Conservation (phyloP, 169 alveolate genomes). For the Hammondia hammondi region DNA sequence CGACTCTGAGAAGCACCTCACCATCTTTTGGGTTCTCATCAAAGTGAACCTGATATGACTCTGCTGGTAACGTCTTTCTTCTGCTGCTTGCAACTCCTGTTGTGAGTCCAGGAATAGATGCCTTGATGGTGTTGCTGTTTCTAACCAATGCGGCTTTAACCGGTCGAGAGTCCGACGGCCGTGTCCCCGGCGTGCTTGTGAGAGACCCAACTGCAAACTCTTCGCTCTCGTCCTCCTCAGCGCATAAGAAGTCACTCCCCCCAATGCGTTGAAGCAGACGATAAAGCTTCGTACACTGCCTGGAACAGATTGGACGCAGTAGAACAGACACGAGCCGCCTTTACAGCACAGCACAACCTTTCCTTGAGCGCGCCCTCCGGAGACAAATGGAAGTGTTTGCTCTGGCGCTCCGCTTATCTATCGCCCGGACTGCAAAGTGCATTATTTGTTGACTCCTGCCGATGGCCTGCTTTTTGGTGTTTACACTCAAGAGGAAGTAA, state of each 20-base stretch:
- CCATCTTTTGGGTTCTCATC: neutral
- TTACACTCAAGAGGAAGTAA: too few relatives aligned
- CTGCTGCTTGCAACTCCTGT: neutral
- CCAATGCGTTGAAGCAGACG: slow-evolving; percentile 9
- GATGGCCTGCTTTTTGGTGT: too few relatives aligned
- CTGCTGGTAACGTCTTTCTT: neutral
- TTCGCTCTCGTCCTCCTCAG: neutral
- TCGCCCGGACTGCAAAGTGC: too few relatives aligned
- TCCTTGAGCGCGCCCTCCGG: too few relatives aligned
- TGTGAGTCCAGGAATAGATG: neutral
- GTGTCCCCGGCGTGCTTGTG: neutral
- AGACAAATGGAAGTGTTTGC: too few relatives aligned
- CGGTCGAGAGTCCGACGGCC: neutral
- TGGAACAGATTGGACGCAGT: neutral
- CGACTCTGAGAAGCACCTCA: neutral
- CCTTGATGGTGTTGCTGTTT: neutral
- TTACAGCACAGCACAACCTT: too few relatives aligned
- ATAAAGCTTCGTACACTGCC: slow-evolving; percentile 30
- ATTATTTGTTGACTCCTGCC: too few relatives aligned
- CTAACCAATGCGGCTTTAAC: neutral
- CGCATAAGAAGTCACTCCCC: neutral
- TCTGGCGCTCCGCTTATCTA: too few relatives aligned
- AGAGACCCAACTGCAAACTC: neutral
- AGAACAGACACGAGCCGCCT: neutral
- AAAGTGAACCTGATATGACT: neutral